Evolutionary conservation across 768 basidiomycete species (phyloP), one percentile per base, ranked within the genome.

Genomic region (Xerocomus brunneocitrinus): DNA sequence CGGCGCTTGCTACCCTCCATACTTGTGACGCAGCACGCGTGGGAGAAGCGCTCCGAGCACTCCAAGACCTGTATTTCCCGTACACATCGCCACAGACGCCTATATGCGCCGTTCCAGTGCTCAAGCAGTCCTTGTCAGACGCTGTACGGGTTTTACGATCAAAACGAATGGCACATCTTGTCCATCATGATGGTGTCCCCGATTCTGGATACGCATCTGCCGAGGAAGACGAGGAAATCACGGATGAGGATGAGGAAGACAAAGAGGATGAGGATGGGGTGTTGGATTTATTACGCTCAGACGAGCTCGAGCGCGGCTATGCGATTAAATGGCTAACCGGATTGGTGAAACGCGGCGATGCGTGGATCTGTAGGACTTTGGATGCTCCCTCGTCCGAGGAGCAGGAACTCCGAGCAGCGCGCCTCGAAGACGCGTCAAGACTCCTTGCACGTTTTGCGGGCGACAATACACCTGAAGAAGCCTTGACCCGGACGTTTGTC

Each of bases 151-250:
- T 56, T 68, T 35, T 71, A 64, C 47, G 63, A 60, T 49, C 67
- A 61, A 58, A 65, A 28, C 64, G 50, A 49, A 54, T 40, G 13
- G 51, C 28, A 9, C 51, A 42, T 31, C 56, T 63, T 49, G 66
- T 74, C 25, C 75, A 75, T 52, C 76, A 77, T 47, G 68, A 63
- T 8, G 70, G 71, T 16, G 74, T 80, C 3, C 82, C 83, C 1
- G 87, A 91, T 67, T 89, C 87, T 10, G 89, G 89, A 34, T 90
- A 90, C 58, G 89, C 85, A 5, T 87, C 86, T 38, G 85, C 83
- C 25, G 84, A 83, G 47, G 83, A 81, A 46, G 82, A 83, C 0
- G 79, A 79, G 1, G 76, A 76, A 2, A 69, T 70, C 8, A 58
- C 64, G 12, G 41, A 48, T n/a, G 19, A 38, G 12, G 41, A 51